Conservation (phyloP, 192 early-diverging fungal genomes). For the Neocallimastix lanati region DNA sequence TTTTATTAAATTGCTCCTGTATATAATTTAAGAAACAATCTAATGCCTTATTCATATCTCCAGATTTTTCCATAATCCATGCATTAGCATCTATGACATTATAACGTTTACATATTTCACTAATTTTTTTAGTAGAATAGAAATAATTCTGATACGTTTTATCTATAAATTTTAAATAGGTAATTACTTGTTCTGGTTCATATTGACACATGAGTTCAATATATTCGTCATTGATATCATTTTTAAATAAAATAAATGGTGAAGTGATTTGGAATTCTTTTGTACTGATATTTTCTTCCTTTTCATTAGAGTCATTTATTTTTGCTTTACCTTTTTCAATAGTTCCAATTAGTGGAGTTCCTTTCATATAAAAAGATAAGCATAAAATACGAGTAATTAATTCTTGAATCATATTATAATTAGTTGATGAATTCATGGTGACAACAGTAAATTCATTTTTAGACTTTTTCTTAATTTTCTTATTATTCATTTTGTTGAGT, state of each 20-base stretch:
- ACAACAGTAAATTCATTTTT: background rate
- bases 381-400: background rate
- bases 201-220: background rate
- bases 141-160: background rate
- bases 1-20: background rate
- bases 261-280: background rate
- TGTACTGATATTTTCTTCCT: background rate
- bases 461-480: background rate
- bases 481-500: background rate
- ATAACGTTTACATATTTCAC: background rate
- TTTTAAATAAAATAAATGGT: background rate
- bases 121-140: background rate
- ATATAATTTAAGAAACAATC: background rate
- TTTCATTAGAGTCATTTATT: background rate
- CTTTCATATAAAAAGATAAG: background rate
- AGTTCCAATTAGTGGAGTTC: background rate
- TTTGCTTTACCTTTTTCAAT: background rate
- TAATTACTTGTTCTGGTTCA: background rate
- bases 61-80: background rate
- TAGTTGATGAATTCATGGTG: background rate
- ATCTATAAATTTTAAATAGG: background rate
- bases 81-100: background rate
- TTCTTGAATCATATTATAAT: background rate
- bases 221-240: background rate
- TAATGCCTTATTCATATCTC: background rate